These are phyloP conservation scores for Ogataea angusta DNA, from an alignment of 805 yeast genomes.

Conservation along the genomic window DNA sequence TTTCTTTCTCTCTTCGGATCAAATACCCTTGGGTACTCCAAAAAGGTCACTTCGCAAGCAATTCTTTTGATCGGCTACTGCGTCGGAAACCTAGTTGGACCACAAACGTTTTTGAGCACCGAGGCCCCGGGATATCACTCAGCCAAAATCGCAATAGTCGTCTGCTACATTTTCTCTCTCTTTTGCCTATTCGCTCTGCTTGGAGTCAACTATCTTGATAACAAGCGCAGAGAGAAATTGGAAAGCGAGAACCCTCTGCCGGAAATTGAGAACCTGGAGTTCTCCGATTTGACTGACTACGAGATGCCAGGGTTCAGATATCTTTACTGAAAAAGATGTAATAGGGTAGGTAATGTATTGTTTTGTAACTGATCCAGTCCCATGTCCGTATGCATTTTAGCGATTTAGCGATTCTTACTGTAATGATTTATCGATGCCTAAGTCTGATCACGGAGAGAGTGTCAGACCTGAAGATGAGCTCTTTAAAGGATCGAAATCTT, in stretches of 20 bases:
- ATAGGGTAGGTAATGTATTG: no score
- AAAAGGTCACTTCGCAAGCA: constrained; percentile 44
- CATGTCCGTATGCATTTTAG: no score
- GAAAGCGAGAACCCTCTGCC: constrained; percentile 6
- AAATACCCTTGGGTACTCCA: constrained; percentile 39
- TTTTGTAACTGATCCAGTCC: no score
- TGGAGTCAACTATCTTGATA: constrained; percentile 17
- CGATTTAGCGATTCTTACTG: no score
- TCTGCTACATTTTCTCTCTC: constrained; percentile 32
- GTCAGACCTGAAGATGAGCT: no score
- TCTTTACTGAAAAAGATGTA: background rate
- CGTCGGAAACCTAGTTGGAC: constrained; percentile 64
- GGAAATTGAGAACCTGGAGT: constrained; percentile 32
- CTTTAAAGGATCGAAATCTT: no score
- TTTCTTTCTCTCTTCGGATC: constrained; percentile 22
- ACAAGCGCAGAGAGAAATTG: constrained; percentile 11
- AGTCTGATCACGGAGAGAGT: no score
- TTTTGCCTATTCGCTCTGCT: constrained; percentile 21
- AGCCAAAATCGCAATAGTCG: constrained; percentile 52
- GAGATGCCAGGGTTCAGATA: constrained; percentile 40
- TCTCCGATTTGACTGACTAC: constrained; percentile 45
- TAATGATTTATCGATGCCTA: no score
- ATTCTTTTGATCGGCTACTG: constrained; percentile 59
- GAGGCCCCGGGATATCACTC: constrained; percentile 57
- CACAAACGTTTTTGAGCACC: constrained; percentile 56